Evolutionary conservation across 23 red algal species (phyloP).

Genomic region (Cyanidiococcus yangmingshanensis): DNA sequence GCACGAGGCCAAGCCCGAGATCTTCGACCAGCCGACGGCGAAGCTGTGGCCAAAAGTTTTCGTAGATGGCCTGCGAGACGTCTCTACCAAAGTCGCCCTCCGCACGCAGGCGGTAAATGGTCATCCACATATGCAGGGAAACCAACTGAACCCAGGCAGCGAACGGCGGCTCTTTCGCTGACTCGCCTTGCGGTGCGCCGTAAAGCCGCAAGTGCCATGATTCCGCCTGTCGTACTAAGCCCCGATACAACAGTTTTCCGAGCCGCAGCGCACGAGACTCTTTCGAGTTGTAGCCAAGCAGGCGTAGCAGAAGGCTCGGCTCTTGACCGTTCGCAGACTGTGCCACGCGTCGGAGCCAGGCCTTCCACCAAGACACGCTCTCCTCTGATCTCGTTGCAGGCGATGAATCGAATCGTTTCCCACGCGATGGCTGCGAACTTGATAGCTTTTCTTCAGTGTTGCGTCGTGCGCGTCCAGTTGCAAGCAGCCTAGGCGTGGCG

Average conservation of each 20-base stretch:
- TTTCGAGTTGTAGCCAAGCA: constrained; percentile 1
- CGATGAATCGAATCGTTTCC: too few relatives aligned
- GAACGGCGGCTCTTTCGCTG: not conserved
- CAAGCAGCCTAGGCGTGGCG: too few relatives aligned
- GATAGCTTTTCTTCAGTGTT: too few relatives aligned
- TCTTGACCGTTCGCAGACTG: not conserved
- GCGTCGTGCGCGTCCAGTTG: too few relatives aligned
- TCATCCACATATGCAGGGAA: constrained; percentile 6
- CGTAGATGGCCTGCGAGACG: not conserved
- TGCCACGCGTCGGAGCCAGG: not conserved
- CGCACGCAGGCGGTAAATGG: not conserved
- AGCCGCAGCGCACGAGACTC: not conserved
- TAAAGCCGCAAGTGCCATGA: not conserved
- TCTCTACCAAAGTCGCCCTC: not conserved
- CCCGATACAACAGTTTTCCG: not conserved
- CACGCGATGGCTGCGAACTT: too few relatives aligned
- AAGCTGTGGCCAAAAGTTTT: constrained; percentile 13
- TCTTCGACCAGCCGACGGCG: not conserved
- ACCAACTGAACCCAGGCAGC: not conserved
- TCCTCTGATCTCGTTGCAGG: not conserved
- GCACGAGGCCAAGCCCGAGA: not conserved
- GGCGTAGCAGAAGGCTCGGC: not conserved
- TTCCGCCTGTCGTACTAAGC: not conserved
- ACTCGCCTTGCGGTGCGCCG: not conserved
- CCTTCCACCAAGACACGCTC: not conserved